Evolutionary conservation across 176 grass and related monocot genomes (phyloP).

Genomic region (Eragrostis curvula): DNA sequence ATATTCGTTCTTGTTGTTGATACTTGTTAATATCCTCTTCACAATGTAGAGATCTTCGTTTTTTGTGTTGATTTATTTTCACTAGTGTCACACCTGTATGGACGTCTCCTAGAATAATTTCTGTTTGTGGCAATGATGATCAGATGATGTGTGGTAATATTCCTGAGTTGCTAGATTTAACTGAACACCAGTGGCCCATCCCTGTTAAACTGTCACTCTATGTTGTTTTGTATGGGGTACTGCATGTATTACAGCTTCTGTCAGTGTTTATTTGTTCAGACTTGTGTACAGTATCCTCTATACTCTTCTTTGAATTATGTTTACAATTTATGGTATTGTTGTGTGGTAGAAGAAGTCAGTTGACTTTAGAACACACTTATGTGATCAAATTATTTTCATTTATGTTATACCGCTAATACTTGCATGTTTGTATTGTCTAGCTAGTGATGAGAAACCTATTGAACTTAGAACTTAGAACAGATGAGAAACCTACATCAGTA

Average conservation of each 20-base stretch:
- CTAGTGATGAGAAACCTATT: neutral
- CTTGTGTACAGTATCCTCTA: neutral
- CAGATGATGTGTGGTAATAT: neutral
- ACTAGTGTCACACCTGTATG: neutral
- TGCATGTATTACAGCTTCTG: neutral
- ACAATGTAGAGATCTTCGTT: neutral
- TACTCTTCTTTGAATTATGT: neutral
- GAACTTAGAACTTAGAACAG: neutral
- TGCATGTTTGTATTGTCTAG: constrained; percentile 29
- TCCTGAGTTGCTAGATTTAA: neutral
- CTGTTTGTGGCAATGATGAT: neutral
- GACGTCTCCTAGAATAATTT: neutral
- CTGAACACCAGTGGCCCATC: neutral
- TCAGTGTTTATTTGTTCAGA: neutral
- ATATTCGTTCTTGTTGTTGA: neutral
- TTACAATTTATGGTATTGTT: neutral
- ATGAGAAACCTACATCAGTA: neutral
- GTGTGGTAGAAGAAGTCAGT: neutral
- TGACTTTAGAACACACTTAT: neutral
- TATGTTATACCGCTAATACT: neutral
- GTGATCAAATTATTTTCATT: neutral
- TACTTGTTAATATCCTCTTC: neutral
- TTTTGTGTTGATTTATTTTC: constrained; percentile 10
- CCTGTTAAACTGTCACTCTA: neutral
- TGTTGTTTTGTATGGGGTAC: neutral